Conservation (phyloP, 306 rosid genomes). For the Malus fusca region DNA sequence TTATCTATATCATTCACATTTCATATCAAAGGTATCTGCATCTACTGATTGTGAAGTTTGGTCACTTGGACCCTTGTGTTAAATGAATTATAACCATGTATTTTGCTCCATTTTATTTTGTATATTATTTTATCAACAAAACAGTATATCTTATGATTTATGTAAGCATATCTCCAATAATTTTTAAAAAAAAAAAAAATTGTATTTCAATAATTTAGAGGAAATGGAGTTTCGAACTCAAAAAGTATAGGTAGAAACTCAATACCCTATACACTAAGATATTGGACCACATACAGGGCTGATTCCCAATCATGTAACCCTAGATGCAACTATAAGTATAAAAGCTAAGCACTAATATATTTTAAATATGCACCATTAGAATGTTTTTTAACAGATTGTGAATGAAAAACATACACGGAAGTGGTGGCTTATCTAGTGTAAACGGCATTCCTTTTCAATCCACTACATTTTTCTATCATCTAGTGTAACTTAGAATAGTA, state of each 20-base stretch:
- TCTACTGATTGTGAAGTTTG: background rate
- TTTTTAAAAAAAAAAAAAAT: no score
- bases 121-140: background rate
- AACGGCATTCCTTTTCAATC: background rate
- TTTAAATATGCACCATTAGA: background rate
- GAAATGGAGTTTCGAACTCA: no score
- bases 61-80: background rate
- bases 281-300: no score
- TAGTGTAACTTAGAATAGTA: no score
- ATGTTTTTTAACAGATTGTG: background rate
- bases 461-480: accelerated
- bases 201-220: no score
- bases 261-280: no score
- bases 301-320: background rate
- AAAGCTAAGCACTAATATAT: background rate
- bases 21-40: background rate
- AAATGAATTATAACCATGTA: background rate
- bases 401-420: background rate
- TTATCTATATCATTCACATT: background rate
- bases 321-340: background rate
- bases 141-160: background rate
- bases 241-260: no score
- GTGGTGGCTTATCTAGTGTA: background rate
- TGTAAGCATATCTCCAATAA: background rate
- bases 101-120: background rate